phyloP scores from a whole-genome alignment of 1,139 yeast genomes.

The Geotrichum klebahnii region DNA sequence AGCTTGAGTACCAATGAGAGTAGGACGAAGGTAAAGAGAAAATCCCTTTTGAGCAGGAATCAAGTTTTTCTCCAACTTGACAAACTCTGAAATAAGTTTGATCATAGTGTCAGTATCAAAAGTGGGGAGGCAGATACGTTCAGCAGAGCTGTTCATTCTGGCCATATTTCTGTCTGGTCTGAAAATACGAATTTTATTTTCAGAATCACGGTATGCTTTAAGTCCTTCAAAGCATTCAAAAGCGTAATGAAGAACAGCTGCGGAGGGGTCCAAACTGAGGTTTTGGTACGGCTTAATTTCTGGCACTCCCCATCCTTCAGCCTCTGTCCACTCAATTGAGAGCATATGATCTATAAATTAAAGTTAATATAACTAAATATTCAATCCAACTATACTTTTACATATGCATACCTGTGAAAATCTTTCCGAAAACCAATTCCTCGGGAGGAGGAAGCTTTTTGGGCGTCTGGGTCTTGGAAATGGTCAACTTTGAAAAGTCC shows the following conservation, averaged over 20 bases:
- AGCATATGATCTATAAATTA: constrained; percentile 64
- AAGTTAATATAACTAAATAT: neutral
- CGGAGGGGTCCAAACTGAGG: constrained; percentile 73
- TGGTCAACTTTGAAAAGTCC: constrained; percentile 63
- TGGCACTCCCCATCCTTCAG: constrained; percentile 81
- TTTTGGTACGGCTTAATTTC: constrained; percentile 80
- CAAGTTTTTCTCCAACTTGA: constrained; percentile 66
- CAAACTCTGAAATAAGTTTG: constrained; percentile 69
- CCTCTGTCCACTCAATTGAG: constrained; percentile 74
- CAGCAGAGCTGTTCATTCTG: constrained; percentile 84
- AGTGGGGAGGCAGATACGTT: constrained; percentile 78
- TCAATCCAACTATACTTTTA: too few species aligned
- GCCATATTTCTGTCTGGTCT: constrained; percentile 89
- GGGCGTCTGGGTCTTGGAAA: constrained; percentile 57
- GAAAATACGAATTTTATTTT: constrained; percentile 72
- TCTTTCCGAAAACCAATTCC: constrained; percentile 75
- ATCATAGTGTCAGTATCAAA: constrained; percentile 75
- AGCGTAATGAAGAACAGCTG: constrained; percentile 88
- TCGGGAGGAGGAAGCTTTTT: constrained; percentile 67
- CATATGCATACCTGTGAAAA: constrained; percentile 56
- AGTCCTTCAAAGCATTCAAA: constrained; percentile 94
- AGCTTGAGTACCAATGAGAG: constrained; percentile 85
- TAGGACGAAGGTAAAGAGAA: constrained; percentile 89
- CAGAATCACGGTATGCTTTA: constrained; percentile 72
- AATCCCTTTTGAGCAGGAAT: constrained; percentile 84